Base-by-base conservation (phyloP, 179 eudicot species). In the Spinacia oleracea region DNA sequence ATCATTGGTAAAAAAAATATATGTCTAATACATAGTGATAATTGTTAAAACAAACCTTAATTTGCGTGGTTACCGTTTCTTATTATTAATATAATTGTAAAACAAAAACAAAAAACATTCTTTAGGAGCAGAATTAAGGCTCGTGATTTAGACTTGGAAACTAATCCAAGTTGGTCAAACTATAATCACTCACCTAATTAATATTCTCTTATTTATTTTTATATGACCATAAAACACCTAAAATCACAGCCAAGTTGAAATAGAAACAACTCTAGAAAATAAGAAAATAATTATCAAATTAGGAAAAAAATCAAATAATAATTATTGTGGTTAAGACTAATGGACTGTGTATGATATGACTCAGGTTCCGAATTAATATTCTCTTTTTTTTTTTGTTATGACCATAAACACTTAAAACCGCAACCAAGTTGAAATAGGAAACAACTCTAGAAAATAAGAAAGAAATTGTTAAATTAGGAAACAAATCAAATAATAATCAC, bases 291-390 rank as follows among this genome's bases (percentile, higher is more conserved):
- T 7, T 12, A 0, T 68, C 10, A 65, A 18, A 9, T 38, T 42
- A 67, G 25, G 29, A 40, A 42, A 68, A 21, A 38, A 67, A 35
- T 34, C 38, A 45, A 45, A 9, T n/a, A n/a, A n/a, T n/a, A n/a
- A n/a, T n/a, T n/a, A n/a, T n/a, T n/a, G n/a, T n/a, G n/a, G n/a
- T n/a, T n/a, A n/a, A n/a, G n/a, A n/a, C n/a, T n/a, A n/a, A n/a
- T n/a, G n/a, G n/a, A n/a, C n/a, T n/a, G n/a, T n/a, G n/a, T n/a
- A n/a, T n/a, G n/a, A n/a, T n/a, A n/a, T n/a, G n/a, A n/a, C n/a
- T n/a, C n/a, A n/a, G n/a, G n/a, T n/a, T n/a, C n/a, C n/a, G n/a
- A 67, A 65, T 64, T 67, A 20, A 35, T 55, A 67, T 67, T 35
- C 40, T 31, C 34, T 14, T 63, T 15, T 63, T 63, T 6, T 4